phyloP scores from a whole-genome alignment of 2,329 filamentous ascomycete genomes.

The Dactylellina leptospora region DNA sequence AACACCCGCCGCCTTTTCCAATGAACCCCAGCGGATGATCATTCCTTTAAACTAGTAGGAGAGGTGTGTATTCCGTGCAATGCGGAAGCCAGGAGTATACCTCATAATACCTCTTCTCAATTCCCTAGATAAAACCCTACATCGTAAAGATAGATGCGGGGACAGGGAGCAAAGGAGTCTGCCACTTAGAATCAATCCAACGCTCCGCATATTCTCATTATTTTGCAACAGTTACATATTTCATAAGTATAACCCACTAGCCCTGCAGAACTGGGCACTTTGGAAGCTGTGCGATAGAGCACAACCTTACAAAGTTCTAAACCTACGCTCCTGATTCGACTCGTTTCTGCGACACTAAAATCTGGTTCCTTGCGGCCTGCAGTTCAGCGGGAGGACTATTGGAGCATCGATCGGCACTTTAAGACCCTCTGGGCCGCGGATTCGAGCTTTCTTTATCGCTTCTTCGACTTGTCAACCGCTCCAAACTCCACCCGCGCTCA shows the following conservation, averaged over 20 bases:
- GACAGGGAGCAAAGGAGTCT: conserved; percentile 42
- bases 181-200: conserved; percentile 6
- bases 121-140: not conserved
- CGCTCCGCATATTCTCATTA: conserved; percentile 7
- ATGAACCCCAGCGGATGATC: conserved; percentile 24
- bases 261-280: conserved; percentile 18
- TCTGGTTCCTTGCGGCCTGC: conserved; percentile 18
- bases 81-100: conserved; percentile 39
- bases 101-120: conserved; percentile 14
- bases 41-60: conserved; percentile 43
- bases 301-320: conserved; percentile 32
- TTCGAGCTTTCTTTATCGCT: not conserved
- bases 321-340: conserved; percentile 29
- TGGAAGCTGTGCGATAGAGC: conserved; percentile 40
- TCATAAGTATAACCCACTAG: conserved; percentile 14
- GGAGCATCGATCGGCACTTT: conserved; percentile 18
- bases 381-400: conserved; percentile 14
- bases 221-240: conserved; percentile 29
- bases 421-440: not conserved
- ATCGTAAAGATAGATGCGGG: conserved; percentile 3
- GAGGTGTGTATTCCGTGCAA: conserved; percentile 11
- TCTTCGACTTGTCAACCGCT: conserved; percentile 11
- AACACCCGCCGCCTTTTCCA: not conserved
- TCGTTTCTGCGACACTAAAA: conserved; percentile 14
- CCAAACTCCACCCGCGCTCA: not conserved